Evolutionary conservation across 108 stramenopile species (phyloP).

Genomic region (Skeletonema marinoi): DNA sequence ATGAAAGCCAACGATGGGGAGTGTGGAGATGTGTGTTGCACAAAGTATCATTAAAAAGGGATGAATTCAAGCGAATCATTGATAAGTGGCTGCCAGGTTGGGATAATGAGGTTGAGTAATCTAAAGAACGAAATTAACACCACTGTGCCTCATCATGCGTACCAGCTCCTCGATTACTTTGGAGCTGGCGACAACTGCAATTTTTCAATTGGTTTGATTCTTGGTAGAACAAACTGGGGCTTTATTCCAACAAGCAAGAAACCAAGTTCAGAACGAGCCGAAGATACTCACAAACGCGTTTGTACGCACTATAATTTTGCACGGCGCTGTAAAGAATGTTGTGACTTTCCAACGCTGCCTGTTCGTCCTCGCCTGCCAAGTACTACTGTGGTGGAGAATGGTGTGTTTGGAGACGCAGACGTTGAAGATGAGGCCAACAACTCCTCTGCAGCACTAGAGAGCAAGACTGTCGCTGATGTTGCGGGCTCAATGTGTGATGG

Average conservation of each 20-base stretch:
- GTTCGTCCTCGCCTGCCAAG: slow-evolving; percentile 49
- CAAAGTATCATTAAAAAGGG: no score
- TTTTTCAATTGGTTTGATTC: slow-evolving; percentile 64
- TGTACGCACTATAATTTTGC: slow-evolving; percentile 83
- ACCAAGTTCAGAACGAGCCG: slow-evolving; percentile 60
- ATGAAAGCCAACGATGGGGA: no score
- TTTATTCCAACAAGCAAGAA: slow-evolving; percentile 69
- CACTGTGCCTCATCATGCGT: not conserved
- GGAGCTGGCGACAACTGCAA: not conserved
- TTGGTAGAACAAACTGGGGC: slow-evolving; percentile 81
- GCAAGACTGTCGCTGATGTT: slow-evolving; percentile 64
- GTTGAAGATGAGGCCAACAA: not conserved
- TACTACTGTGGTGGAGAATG: slow-evolving; percentile 27
- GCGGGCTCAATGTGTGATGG: slow-evolving; percentile 63
- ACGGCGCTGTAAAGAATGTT: slow-evolving; percentile 72
- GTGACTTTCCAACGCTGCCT: slow-evolving; percentile 59
- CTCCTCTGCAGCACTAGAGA: not conserved
- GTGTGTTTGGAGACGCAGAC: slow-evolving; percentile 23
- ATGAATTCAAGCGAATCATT: no score
- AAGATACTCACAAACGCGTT: slow-evolving; percentile 67
- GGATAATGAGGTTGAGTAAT: no score
- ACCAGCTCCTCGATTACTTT: slow-evolving; percentile 4
- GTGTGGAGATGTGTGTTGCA: no score
- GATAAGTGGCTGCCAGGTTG: no score
- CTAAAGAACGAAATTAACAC: no score